Evolutionary conservation across 768 basidiomycete species (phyloP).

Genomic region (Mycena rosella): DNA sequence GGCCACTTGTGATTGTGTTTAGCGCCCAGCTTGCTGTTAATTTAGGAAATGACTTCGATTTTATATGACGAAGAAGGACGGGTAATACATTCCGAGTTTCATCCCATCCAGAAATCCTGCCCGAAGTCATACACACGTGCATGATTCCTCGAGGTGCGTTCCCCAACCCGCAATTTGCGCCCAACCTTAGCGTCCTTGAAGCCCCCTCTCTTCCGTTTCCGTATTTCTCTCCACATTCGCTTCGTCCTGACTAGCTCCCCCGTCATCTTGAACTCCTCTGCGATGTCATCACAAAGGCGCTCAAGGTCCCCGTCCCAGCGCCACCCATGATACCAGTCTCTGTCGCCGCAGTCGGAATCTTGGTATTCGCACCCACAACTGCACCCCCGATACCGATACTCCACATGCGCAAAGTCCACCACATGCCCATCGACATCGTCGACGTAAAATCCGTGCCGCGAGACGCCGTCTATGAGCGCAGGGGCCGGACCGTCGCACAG

Average conservation of each 20-base stretch:
- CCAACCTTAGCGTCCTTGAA: background rate
- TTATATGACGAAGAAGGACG: too few relatives aligned
- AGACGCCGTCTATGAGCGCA: slow-evolving; percentile 5
- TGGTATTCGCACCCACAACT: background rate
- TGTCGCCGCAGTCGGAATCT: background rate
- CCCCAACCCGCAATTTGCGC: background rate
- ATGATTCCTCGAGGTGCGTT: background rate
- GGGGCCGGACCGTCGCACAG: slow-evolving; percentile 1
- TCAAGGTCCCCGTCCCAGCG: background rate
- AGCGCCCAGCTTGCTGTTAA: too few relatives aligned
- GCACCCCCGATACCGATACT: background rate
- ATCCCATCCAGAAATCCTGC: background rate
- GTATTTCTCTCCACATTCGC: background rate
- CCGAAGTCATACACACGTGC: background rate
- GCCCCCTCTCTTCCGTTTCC: background rate
- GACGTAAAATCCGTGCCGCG: background rate
- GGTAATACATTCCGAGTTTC: too few relatives aligned
- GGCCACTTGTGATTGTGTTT: too few relatives aligned
- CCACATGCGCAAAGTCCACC: background rate
- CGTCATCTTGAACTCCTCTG: background rate
- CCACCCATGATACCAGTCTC: background rate
- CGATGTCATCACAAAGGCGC: background rate
- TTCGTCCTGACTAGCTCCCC: background rate
- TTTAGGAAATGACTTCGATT: too few relatives aligned
- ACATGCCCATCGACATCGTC: slow-evolving; percentile 2